These are phyloP conservation scores for Trametes cingulata DNA, from an alignment of 768 basidiomycete species.

Conservation along the genomic window DNA sequence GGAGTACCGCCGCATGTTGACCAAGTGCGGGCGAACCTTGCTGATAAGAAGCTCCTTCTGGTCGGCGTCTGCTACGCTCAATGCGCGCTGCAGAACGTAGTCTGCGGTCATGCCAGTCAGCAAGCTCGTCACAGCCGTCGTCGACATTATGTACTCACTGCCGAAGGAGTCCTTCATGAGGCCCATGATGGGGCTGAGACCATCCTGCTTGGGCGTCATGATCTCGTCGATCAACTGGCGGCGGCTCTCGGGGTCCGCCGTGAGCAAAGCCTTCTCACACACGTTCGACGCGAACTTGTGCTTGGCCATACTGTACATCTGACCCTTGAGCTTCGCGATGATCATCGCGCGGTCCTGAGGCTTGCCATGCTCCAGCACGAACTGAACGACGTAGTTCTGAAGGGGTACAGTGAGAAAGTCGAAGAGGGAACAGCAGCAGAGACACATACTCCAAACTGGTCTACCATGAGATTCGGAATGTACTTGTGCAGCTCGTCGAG, in stretches of 20 bases:
- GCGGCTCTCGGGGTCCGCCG: conserved; percentile 64
- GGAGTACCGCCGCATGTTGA: conserved; percentile 69
- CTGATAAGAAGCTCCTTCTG: conserved; percentile 68
- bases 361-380: conserved; percentile 80
- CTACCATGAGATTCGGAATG: conserved; percentile 74
- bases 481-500: conserved; percentile 82
- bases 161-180: conserved; percentile 89
- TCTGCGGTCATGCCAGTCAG: conserved; percentile 43
- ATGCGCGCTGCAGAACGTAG: conserved; percentile 82
- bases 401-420: conserved; percentile 19
- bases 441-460: conserved; percentile 81
- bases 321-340: conserved; percentile 68
- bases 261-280: conserved; percentile 84
- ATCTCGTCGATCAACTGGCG: conserved; percentile 79
- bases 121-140: neutral
- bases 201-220: conserved; percentile 62
- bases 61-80: conserved; percentile 66
- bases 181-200: conserved; percentile 63
- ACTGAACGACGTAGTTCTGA: conserved; percentile 95
- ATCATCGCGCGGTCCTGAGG: conserved; percentile 68
- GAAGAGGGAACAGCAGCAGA: neutral
- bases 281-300: conserved; percentile 98
- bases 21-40: conserved; percentile 66
- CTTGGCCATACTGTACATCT: conserved; percentile 75
- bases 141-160: conserved; percentile 51